Base-by-base conservation (phyloP, 176 grass and related monocot species). In the Carex littledalei region DNA sequence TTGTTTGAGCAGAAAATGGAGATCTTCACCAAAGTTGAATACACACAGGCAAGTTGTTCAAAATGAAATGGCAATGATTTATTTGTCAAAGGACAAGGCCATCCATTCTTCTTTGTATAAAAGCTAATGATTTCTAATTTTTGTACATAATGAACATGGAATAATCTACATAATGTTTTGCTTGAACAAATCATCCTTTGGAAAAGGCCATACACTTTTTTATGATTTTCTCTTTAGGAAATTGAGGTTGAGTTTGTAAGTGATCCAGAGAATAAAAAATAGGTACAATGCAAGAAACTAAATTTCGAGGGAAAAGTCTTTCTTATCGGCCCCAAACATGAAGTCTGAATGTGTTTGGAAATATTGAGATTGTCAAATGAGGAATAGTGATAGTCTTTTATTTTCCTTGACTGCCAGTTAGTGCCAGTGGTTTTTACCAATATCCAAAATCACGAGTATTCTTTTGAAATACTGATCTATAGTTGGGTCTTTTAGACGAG, bases 1-100 rank as follows among this genome's bases (percentile, higher is more conserved):
- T 88, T 99, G 72, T 99, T 99, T 3, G 96, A 99, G 90, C 93
- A 99, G 79, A 99, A 99, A 92, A 95, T 99, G 93, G 96, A 99
- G 87, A 99, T 99, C 87, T 99, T 99, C 84, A 99, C 93, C 75
- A 99, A 99, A 95, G 88, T 99, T 81, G 90, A 99, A 85, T 91
- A 99, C 79, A 99, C 96, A 86, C 96, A 99, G 93, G 96, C 92
- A 81, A 64, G 72, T 3, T 65, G 20, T 64, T 81, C 18, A 22
- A 64, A 32, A 78, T 78, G 22, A 56, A 78, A 78, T 55, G 12
- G 21, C n/a, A 24, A 78, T 78, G 49, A 13, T 56, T 78, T 17
- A 56, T 78, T 56, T 34, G 20, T 8, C 13, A 16, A 55, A 55
- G 24, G 73, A 76, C 9, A 54, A 54, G 1, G 14, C 45, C 24